These are phyloP conservation scores for Salix caprea DNA, from an alignment of 345 rosid species.

Conservation along the genomic window DNA sequence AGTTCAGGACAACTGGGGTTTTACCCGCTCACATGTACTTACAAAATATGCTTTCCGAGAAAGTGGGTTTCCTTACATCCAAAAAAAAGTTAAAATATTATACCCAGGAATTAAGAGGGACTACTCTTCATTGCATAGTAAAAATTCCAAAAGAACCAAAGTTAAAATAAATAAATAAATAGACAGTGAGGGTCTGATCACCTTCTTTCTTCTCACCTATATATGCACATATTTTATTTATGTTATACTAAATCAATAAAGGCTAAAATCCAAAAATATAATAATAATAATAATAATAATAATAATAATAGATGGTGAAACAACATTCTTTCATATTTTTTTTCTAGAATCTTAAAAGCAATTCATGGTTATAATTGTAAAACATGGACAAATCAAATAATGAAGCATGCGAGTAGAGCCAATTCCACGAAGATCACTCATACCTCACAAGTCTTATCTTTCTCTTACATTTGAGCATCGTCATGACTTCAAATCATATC, in stretches of 20 bases:
- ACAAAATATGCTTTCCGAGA: fast-evolving
- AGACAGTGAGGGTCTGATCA: too few species aligned
- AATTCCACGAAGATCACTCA: conserved; percentile 1
- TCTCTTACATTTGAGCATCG: not conserved
- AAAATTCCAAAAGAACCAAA: too few species aligned
- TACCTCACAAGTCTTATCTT: not conserved
- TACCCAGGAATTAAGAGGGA: too few species aligned
- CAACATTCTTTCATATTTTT: not conserved
- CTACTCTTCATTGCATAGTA: too few species aligned
- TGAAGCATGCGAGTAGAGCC: conserved; percentile 6
- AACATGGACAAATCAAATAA: not conserved
- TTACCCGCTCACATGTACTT: too few species aligned
- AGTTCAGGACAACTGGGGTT: fast-evolving
- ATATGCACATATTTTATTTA: too few species aligned
- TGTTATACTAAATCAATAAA: too few species aligned
- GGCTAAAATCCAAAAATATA: too few species aligned
- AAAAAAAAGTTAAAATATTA: too few species aligned
- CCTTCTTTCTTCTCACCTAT: too few species aligned
- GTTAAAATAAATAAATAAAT: too few species aligned
- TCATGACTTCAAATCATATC: conserved; percentile 7
- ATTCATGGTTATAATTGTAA: conserved; percentile 2
- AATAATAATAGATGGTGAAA: not conserved
- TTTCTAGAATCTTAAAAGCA: not conserved
- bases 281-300: not conserved
- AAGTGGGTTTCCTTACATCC: fast-evolving